Evolutionary conservation across 2,329 filamentous ascomycete species (phyloP), one percentile per base, ranked within the genome.

Genomic region (Calonectria hawksworthii): DNA sequence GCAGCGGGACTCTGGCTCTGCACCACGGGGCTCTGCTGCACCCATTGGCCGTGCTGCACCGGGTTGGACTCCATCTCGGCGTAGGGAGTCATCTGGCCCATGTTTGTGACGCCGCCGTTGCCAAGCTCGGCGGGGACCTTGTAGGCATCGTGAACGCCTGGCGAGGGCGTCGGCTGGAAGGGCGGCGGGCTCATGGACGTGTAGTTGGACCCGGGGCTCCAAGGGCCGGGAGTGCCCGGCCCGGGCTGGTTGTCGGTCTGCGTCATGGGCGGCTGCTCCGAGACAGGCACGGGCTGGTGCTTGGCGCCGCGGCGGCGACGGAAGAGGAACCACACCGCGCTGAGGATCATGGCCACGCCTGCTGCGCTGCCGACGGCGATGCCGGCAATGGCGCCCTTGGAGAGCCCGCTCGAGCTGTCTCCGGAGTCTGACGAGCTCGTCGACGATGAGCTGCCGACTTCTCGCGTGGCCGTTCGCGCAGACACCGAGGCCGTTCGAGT

Each of bases 381-480:
- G 23, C 88, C 88, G 4, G 80, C 84, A 59, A 89, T 88, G 11
- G 85, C 87, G 16, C 87, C 87, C 0, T 84, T 83, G 0, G 81
- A 63, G 11, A 68, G 28, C 34, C 70, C 14, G 64, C 64, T 8
- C 76, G 59, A 0, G 28, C 23, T n/a, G 23, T 36, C 9, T 70
- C 61, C 56, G 13, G 56, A 63, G 14, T 23, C 61, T 2, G 38
- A 30, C 11, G 65, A 32, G 23, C 34, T 10, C 14, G 56, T 34
- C 30, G 63, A 50, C 32, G 30, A 59, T 11, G 76, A 72, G 18
- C 67, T 68, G 11, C 78, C 74, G 41, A 89, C 78, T 7, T 82
- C 75, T 32, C 91, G 87, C 5, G 90, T 93, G 0, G 92, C 87
- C 9, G 87, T 86, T 30, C 92, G 86, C 11, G 83, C 81, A 2